A percentile compares a stretch with the other conserved stretches of the same genome.
Conservation (phyloP, 1,284 basidiomycete genomes). For the Tremellales sp. region DNA sequence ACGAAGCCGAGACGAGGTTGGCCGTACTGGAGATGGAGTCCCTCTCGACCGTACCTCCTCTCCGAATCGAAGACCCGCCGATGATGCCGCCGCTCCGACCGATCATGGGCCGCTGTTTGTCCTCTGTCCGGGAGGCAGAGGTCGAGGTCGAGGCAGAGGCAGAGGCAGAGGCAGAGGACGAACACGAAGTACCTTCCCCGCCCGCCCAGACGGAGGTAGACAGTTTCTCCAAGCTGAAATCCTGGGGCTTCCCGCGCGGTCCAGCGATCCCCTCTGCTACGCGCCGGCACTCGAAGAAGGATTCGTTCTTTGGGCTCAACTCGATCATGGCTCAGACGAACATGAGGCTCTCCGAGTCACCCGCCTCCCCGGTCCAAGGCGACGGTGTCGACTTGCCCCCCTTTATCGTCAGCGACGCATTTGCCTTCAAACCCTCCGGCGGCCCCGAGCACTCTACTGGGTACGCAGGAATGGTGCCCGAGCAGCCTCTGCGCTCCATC, state of each 20-base stretch:
- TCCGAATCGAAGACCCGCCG: no score
- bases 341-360: no score
- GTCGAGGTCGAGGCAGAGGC: no score
- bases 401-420: constrained; percentile 4
- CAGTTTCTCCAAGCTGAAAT: constrained; percentile 28
- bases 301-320: constrained; percentile 45
- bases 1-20: not conserved
- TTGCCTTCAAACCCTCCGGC: not conserved
- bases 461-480: not conserved
- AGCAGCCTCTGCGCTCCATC: not conserved
- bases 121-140: no score
- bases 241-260: constrained; percentile 38
- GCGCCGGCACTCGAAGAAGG: constrained; percentile 26
- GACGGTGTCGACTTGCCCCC: constrained; percentile 21
- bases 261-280: constrained; percentile 7
- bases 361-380: no score
- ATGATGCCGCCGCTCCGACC: no score
- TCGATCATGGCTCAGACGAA: constrained; percentile 1
- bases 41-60: no score
- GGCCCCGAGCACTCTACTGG: not conserved
- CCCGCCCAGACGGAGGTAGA: no score
- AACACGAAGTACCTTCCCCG: no score
- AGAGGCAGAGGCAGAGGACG: no score
- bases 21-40: not conserved
- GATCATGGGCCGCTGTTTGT: no score